Conservation (phyloP, 192 early-diverging fungal species). For the Physocladia obscura region DNA sequence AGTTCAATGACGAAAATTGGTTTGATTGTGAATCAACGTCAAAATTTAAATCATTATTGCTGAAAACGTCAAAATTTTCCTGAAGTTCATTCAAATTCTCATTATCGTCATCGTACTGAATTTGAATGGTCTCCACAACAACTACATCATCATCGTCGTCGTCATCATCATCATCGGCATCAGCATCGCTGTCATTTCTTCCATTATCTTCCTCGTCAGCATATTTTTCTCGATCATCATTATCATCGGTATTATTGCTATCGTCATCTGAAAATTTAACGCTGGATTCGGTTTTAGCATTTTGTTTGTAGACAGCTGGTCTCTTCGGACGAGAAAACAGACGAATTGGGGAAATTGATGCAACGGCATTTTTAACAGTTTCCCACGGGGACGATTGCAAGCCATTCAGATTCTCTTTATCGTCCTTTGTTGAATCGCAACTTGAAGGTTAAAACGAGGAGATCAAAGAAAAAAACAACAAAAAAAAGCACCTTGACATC, state of each 20-base stretch:
- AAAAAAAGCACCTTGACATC: neutral
- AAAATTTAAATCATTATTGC: no score
- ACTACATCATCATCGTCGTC: slow-evolving; percentile 12
- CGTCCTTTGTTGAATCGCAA: neutral
- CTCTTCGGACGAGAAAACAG: neutral
- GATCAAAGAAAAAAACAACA: neutral
- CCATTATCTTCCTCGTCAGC: no score
- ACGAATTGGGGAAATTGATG: slow-evolving; percentile 5
- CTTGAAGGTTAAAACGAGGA: neutral
- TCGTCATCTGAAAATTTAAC: no score
- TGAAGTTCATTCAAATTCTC: no score
- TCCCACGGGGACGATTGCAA: neutral
- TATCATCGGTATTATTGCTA: no score
- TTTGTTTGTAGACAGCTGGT: neutral
- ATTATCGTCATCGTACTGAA: slow-evolving; percentile 14
- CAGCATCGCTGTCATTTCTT: no score
- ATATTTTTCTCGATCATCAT: no score
- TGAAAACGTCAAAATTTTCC: no score
- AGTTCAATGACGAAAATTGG: neutral
- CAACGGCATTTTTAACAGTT: no score
- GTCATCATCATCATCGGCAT: neutral
- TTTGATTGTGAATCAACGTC: neutral
- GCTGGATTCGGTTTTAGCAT: neutral
- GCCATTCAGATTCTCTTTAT: neutral
- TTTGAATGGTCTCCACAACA: slow-evolving; percentile 1